These are phyloP conservation scores for Salix brachista DNA, from an alignment of 345 rosid genomes.

Conservation along the genomic window DNA sequence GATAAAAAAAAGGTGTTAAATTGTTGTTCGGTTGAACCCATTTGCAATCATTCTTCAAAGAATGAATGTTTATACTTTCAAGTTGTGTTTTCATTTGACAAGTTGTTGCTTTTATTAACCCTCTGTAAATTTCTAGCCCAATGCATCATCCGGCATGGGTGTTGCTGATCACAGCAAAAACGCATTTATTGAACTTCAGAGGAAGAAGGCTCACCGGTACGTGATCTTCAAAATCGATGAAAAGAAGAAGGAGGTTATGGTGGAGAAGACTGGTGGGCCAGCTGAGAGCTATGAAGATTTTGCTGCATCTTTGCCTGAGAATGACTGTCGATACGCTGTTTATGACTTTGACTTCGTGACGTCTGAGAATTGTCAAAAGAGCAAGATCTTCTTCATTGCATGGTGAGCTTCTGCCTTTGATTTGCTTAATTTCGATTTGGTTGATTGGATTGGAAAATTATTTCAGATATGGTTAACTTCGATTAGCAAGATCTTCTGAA, in stretches of 20 bases:
- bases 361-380: constrained; percentile 9
- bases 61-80: too few species aligned
- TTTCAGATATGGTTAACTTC: background rate
- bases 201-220: constrained; percentile 2
- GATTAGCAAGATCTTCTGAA: background rate
- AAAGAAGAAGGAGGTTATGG: constrained; percentile 10
- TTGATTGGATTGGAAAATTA: too few species aligned
- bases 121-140: constrained; percentile 3
- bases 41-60: too few species aligned
- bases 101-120: too few species aligned
- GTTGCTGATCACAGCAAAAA: constrained; percentile 31
- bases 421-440: too few species aligned
- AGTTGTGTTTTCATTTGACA: too few species aligned
- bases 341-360: constrained; percentile 10
- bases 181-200: constrained; percentile 14
- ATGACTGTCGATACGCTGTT: constrained; percentile 8
- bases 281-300: constrained; percentile 11
- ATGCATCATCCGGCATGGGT: constrained; percentile 25
- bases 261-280: constrained; percentile 9
- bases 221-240: constrained; percentile 9
- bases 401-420: background rate
- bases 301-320: constrained; percentile 6
- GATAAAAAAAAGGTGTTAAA: too few species aligned
- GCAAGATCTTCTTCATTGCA: constrained; percentile 9
- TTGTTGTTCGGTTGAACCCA: too few species aligned